Evolutionary conservation across 2,329 filamentous ascomycete genomes (phyloP).

Genomic region (Emydomyces testavorans): DNA sequence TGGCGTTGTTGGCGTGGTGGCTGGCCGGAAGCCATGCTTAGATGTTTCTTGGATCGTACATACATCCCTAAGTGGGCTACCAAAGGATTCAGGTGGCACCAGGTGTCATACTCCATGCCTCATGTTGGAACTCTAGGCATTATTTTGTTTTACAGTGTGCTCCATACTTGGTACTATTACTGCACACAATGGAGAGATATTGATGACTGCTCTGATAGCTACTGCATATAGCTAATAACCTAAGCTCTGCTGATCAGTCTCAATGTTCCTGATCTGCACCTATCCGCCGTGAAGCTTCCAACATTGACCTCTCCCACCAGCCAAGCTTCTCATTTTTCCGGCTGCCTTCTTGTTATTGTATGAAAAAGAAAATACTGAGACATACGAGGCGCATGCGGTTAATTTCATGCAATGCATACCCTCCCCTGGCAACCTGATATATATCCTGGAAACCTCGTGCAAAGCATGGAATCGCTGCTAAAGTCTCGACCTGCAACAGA

Average conservation of each 20-base stretch:
- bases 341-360: neutral
- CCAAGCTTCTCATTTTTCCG: neutral
- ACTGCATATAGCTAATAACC: too few relatives aligned
- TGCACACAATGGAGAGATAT: too few relatives aligned
- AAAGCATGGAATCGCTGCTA: neutral
- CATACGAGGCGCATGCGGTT: neutral
- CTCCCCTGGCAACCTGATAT: neutral
- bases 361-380: constrained; percentile 8
- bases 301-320: too few relatives aligned
- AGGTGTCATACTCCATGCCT: neutral
- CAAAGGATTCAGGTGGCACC: neutral
- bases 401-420: neutral
- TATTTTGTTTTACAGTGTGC: too few relatives aligned
- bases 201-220: too few relatives aligned
- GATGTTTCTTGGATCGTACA: neutral
- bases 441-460: neutral
- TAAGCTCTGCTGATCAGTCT: constrained; percentile 7
- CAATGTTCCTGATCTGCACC: constrained; percentile 1
- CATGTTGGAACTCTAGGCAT: too few relatives aligned
- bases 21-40: neutral
- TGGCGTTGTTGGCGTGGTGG: neutral
- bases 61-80: neutral
- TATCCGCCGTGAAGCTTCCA: neutral
- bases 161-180: too few relatives aligned
- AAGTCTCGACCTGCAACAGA: neutral